Evolutionary conservation across 768 basidiomycete genomes (phyloP).

Genomic region (Termitomyces sp.): DNA sequence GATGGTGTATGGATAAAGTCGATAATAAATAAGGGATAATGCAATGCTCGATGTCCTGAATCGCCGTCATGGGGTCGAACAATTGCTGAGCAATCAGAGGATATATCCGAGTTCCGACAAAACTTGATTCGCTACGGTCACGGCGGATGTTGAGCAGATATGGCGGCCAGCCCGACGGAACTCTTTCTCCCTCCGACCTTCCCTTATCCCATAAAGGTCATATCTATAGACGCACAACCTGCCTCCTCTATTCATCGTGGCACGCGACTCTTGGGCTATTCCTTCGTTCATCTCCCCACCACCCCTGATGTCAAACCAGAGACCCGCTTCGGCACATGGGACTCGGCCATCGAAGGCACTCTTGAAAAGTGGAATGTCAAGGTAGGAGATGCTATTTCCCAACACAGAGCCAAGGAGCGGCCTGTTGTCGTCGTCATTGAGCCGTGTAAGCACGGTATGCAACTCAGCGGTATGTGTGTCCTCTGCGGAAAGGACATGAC

Average conservation of each 20-base stretch:
- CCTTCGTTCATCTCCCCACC: constrained; percentile 57
- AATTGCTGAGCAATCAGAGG: neutral
- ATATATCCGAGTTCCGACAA: neutral
- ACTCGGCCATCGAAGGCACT: constrained; percentile 77
- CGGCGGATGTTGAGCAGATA: constrained; percentile 20
- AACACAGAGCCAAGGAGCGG: constrained; percentile 50
- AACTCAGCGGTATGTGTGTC: constrained; percentile 88
- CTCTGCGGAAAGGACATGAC: constrained; percentile 96
- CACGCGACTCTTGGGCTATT: constrained; percentile 77
- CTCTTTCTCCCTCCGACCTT: constrained; percentile 72
- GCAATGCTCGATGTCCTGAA: neutral
- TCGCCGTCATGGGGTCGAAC: neutral
- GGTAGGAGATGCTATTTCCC: constrained; percentile 58
- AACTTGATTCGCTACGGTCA: constrained; percentile 18
- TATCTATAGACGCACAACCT: constrained; percentile 53
- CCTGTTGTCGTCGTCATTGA: constrained; percentile 69
- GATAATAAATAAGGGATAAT: neutral
- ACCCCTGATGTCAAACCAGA: constrained; percentile 46
- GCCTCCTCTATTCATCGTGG: constrained; percentile 56
- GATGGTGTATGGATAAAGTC: neutral
- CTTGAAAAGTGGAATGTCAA: constrained; percentile 68
- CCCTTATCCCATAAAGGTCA: constrained; percentile 83
- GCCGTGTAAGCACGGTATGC: constrained; percentile 95
- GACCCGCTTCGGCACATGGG: constrained; percentile 86
- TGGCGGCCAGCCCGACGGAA: constrained; percentile 64